A percentile compares a stretch with the other conserved stretches of the same genome.
These are phyloP conservation scores for Epichloe sibirici DNA, from an alignment of 2,329 filamentous ascomycete genomes.

Conservation along the genomic window DNA sequence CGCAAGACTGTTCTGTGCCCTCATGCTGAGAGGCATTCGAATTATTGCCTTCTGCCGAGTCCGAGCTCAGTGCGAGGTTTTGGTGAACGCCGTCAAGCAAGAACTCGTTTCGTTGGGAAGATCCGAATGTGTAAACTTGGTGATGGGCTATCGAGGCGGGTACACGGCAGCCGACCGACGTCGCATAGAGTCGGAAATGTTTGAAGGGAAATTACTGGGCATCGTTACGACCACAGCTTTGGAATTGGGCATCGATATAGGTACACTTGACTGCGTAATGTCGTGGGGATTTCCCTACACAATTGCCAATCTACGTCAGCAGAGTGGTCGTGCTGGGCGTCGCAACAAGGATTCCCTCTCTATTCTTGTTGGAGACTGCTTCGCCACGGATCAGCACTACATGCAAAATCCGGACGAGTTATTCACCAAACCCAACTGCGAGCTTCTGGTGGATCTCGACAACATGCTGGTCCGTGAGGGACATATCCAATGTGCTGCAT, in stretches of 20 bases:
- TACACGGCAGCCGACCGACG: constrained; percentile 88
- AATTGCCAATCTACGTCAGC: constrained; percentile 86
- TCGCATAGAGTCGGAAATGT: constrained; percentile 90
- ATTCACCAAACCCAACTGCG: constrained; percentile 80
- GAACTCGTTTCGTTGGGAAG: constrained; percentile 65
- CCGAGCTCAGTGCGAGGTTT: constrained; percentile 74
- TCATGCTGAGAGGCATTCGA: constrained; percentile 76
- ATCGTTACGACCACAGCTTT: constrained; percentile 90
- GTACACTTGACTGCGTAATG: constrained; percentile 82
- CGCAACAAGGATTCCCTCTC: constrained; percentile 89
- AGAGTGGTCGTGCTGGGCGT: constrained; percentile 83
- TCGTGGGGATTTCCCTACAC: constrained; percentile 93
- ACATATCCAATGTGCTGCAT: constrained; percentile 88
- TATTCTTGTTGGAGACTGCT: constrained; percentile 77
- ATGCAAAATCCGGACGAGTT: constrained; percentile 95
- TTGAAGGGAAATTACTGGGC: constrained; percentile 82
- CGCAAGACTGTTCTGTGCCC: constrained; percentile 80
- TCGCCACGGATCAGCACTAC: constrained; percentile 87
- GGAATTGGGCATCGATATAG: constrained; percentile 91
- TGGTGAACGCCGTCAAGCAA: constrained; percentile 67
- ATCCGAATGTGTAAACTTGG: constrained; percentile 60
- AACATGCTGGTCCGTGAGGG: constrained; percentile 88
- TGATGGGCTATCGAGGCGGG: constrained; percentile 93
- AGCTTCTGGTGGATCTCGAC: constrained; percentile 79
- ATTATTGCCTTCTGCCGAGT: constrained; percentile 90